Evolutionary conservation across 495 filamentous ascomycete species (phyloP), one percentile per base, ranked within the genome.

Genomic region (Amorphotheca resinae): DNA sequence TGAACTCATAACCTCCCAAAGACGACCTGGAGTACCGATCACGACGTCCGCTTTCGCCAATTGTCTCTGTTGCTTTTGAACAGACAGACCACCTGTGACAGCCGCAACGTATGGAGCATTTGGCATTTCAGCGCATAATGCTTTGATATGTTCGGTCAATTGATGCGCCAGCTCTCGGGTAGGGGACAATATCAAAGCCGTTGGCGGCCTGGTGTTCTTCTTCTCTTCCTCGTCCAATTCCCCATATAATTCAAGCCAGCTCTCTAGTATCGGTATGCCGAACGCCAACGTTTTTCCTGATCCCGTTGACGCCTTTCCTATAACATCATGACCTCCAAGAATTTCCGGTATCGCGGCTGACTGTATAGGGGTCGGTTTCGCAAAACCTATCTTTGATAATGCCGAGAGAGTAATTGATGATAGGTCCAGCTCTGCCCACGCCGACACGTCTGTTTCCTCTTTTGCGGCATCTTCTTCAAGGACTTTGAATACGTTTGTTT

Each of bases 151-250:
- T 18, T 80, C 74, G 8, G 74, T 66, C 31, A 98, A 66, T 61
- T 98, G 91, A 61, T 95, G 85, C 1, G 91, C 91, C 45, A 98
- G 64, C 59, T 98, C 91, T 63, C 91, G 67, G 1, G 91, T 96
- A 0, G 91, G 91, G 0, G 88, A 87, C 3, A 98, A 69, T 33
- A 98, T 76, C n/a, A 98, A 60, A 1, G 91, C 87, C n/a, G 81
- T 69, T 0, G 87, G 85, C 0, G 59, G 52, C 39, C 69, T 65
- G 4, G 65, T 52, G 33, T 51, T 48, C 23, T 57, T 57, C 18
- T 61, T 51, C 20, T 58, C 57, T 0, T 57, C 46, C 3, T 51
- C 53, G 15, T 63, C 61, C 4, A 55, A 42, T n/a, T 61, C 50
- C 16, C 67, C 56, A 14, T 62, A 58, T 26, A 60, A 57, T 14